Conservation (phyloP, 768 basidiomycete species). For the Kwoniella sp. region DNA sequence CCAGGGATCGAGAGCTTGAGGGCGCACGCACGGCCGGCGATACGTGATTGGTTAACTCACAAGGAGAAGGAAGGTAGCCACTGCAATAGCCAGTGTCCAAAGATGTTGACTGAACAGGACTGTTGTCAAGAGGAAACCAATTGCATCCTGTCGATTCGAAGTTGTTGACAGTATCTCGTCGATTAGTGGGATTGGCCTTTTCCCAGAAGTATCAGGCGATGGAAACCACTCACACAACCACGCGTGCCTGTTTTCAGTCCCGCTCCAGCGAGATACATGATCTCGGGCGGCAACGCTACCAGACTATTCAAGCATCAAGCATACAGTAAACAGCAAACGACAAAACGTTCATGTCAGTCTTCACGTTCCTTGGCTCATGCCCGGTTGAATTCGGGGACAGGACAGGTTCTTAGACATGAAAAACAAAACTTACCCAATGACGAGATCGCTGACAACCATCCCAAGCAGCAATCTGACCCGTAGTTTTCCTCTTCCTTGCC, state of each 20-base stretch:
- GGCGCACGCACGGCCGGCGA: neutral
- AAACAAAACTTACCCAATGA: constrained; percentile 43
- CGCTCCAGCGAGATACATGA: constrained; percentile 32
- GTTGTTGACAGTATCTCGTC: too few relatives aligned
- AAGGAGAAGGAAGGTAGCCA: constrained; percentile 50
- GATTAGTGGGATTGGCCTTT: too few relatives aligned
- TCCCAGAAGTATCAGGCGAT: too few relatives aligned
- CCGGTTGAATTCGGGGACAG: too few relatives aligned
- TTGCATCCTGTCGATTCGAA: constrained; percentile 29
- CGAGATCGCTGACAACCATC: constrained; percentile 52
- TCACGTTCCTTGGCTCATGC: too few relatives aligned
- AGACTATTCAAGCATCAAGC: constrained; percentile 24
- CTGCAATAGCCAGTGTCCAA: constrained; percentile 52
- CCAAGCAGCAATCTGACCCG: constrained; percentile 49
- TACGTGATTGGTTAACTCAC: constrained; percentile 28
- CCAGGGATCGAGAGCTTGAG: too few relatives aligned
- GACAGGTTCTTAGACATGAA: neutral
- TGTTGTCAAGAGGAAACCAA: constrained; percentile 46
- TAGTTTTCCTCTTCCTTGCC: constrained; percentile 47
- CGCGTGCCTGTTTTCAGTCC: constrained; percentile 30
- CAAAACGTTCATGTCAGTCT: neutral
- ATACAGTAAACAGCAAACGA: neutral
- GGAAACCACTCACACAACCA: constrained; percentile 50
- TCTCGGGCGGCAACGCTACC: constrained; percentile 31
- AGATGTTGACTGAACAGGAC: constrained; percentile 53